Conservation (phyloP, 768 basidiomycete species). For the Auricularia cornea region DNA sequence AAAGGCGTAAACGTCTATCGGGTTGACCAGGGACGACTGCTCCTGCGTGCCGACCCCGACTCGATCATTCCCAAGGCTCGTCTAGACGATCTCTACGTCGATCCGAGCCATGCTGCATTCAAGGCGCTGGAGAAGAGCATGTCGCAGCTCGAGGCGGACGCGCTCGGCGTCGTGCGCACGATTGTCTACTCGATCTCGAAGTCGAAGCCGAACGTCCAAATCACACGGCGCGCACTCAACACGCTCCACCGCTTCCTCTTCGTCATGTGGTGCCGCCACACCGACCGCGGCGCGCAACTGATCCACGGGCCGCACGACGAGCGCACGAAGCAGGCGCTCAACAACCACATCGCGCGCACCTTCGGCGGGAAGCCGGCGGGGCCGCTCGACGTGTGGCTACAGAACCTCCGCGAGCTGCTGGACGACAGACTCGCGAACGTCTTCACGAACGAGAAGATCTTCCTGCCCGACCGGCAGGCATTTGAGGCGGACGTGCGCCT, state of each 20-base stretch:
- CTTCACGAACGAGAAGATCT: constrained; percentile 1
- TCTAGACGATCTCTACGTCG: background rate
- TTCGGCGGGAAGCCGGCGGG: background rate
- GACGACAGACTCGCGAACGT: background rate
- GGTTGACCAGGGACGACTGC: background rate
- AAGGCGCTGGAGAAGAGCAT: background rate
- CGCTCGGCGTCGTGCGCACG: background rate
- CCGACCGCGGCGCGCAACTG: background rate
- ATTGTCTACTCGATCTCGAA: background rate
- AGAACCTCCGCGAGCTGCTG: background rate
- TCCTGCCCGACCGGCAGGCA: background rate
- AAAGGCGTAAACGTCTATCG: background rate
- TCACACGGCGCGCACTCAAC: background rate
- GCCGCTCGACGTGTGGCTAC: background rate
- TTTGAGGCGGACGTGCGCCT: background rate
- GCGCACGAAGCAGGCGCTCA: background rate
- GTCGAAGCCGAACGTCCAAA: background rate
- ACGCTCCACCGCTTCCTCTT: background rate
- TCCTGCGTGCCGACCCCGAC: background rate
- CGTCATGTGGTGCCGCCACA: background rate
- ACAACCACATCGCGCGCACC: background rate
- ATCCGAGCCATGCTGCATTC: background rate
- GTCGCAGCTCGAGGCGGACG: background rate
- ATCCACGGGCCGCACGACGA: background rate
- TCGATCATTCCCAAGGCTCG: background rate